Evolutionary conservation across 768 basidiomycete species (phyloP).

Genomic region (Boletus vermiculosoides): DNA sequence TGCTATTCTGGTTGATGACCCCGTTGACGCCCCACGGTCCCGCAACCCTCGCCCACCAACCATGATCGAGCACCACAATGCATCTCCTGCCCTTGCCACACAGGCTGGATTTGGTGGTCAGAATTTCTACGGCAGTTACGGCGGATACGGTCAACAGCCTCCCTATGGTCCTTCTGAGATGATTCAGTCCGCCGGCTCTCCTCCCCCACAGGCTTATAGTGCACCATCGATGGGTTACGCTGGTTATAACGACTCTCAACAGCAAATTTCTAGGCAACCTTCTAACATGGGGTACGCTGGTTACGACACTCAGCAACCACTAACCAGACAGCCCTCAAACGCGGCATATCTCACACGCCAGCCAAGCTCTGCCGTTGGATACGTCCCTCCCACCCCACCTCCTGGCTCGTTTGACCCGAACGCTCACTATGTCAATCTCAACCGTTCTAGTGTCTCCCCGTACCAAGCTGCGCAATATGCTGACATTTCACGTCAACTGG

Average conservation of each 20-base stretch:
- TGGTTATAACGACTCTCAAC: constrained; percentile 29
- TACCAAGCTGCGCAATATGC: constrained; percentile 75
- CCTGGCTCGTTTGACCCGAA: constrained; percentile 20
- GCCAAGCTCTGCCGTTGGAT: constrained; percentile 17
- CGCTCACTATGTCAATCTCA: constrained; percentile 61
- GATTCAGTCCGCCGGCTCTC: constrained; percentile 9
- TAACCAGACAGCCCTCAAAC: constrained; percentile 26
- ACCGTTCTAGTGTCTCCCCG: constrained; percentile 67
- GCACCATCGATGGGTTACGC: constrained; percentile 20
- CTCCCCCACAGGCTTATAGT: constrained; percentile 25
- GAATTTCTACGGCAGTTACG: constrained; percentile 26
- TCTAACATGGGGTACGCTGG: constrained; percentile 17
- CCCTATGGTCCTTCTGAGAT: constrained; percentile 18
- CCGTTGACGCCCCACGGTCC: constrained; percentile 38
- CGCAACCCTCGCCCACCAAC: constrained; percentile 60
- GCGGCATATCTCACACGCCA: constrained; percentile 22
- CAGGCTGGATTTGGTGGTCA: constrained; percentile 21
- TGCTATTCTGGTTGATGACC: constrained; percentile 56
- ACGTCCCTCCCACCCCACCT: constrained; percentile 1
- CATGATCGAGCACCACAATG: constrained; percentile 55
- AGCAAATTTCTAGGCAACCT: constrained; percentile 21
- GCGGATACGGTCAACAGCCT: constrained; percentile 25
- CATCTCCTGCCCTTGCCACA: constrained; percentile 28
- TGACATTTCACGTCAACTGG: constrained; percentile 61
- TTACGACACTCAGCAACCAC: constrained; percentile 31